Base-by-base conservation (phyloP, 495 filamentous ascomycete genomes). In the Hypoxylon lienhwacheense region DNA sequence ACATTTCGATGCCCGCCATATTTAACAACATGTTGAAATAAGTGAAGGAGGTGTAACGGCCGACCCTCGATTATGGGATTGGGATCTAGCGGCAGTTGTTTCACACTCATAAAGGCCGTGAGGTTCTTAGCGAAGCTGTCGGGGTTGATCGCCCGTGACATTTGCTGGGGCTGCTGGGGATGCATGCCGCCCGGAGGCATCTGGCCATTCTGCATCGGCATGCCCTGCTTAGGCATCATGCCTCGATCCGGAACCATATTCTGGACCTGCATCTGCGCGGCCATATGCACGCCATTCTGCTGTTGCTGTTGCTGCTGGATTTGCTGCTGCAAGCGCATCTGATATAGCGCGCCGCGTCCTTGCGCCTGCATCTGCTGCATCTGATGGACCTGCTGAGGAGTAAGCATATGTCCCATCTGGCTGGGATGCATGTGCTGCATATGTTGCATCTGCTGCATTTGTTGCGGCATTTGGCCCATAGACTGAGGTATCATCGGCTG, bases 101-200 rank as follows among this genome's bases (percentile, higher is more conserved):
- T 81, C 52, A 77, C 74, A 47, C 77, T 75, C 85, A 93, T 91
- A 59, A 91, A 91, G 2, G 76, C 67, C 4, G 79, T 74, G 2
- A 97, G 70, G 28, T 81, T 83, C 53, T 87, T 87, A 72, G 91
- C 74, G 54, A 96, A 93, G n/a, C 75, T 75, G 43, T 88, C 85
- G 0, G 81, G 85, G 31, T 84, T 74, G 52, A 33, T 61, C 7
- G 42, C 51, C 24, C 61, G 58, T n/a, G 61, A 32, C 17, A 59
- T 62, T 44, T 67, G 73, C 42, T 45, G 52, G 43, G 41, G 60
- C 28, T 60, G 71, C 34, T 75, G 72, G 7, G 66, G 68, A 24
- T 71, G 65, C 71, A 77, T 77, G 22, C 46, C 60, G 2, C 66
- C 63, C 5, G 73, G 76, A 1, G 68, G 61, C 65, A 77, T 75